phyloP scores from a whole-genome alignment of 164 flowering plant genomes.

The Stephania cephalantha region DNA sequence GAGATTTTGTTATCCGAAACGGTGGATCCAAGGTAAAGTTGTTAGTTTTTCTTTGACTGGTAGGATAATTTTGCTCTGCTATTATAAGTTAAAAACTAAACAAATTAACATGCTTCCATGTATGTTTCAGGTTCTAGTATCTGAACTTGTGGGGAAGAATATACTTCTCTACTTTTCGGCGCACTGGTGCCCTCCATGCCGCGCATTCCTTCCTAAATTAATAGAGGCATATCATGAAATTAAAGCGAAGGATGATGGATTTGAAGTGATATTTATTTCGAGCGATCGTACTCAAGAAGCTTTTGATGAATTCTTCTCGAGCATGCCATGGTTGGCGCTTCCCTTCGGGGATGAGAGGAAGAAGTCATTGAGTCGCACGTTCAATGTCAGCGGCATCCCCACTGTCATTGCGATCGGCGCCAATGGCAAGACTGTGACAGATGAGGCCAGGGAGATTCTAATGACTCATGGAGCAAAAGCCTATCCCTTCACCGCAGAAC shows the following conservation, averaged over 20 bases:
- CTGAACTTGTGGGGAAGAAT: conserved; percentile 59
- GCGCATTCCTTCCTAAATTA: conserved; percentile 52
- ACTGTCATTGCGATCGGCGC: conserved; percentile 53
- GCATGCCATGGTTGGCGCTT: conserved; percentile 78
- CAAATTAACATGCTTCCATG: not conserved
- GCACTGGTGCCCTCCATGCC: conserved; percentile 72
- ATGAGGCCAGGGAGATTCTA: conserved; percentile 39
- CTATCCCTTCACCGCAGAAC: conserved; percentile 66
- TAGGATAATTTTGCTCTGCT: too few relatives aligned
- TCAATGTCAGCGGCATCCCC: conserved; percentile 58
- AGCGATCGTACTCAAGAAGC: conserved; percentile 39
- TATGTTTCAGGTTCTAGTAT: conserved; percentile 37
- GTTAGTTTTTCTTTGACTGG: too few relatives aligned
- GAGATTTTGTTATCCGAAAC: conserved; percentile 28
- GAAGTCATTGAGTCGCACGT: conserved; percentile 28
- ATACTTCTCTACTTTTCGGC: conserved; percentile 66
- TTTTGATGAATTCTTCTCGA: conserved; percentile 46
- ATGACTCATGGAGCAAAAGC: conserved; percentile 49
- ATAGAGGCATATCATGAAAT: conserved; percentile 52
- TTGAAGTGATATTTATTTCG: conserved; percentile 58
- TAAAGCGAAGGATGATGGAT: conserved; percentile 42
- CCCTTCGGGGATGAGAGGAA: conserved; percentile 57
- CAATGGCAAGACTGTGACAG: conserved; percentile 47
- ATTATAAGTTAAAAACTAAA: too few relatives aligned
- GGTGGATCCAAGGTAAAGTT: conserved; percentile 26